A percentile compares a stretch with the other conserved stretches of the same genome.
Conservation (phyloP, 495 filamentous ascomycete genomes). For the Endocarpon pusillum region DNA sequence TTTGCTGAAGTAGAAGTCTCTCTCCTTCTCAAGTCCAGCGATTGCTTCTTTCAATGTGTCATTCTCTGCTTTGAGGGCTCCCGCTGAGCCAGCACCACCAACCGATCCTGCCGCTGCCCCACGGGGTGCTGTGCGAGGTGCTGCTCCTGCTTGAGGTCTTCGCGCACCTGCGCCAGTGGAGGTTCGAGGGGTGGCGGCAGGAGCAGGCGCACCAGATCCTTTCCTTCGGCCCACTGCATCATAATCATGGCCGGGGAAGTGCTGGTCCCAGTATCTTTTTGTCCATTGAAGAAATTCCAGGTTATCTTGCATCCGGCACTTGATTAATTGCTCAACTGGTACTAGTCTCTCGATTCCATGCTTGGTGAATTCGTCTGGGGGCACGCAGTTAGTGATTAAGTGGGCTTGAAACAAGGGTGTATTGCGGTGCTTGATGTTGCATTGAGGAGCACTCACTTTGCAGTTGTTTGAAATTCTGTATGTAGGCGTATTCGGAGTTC, state of each 20-base stretch:
- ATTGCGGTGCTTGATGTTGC: constrained; percentile 2
- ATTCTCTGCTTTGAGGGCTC: constrained; percentile 67
- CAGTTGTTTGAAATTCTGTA: constrained; percentile 93
- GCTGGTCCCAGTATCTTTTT: constrained; percentile 94
- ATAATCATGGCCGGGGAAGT: constrained; percentile 92
- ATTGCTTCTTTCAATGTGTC: constrained; percentile 70
- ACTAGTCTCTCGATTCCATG: constrained; percentile 76
- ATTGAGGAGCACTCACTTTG: constrained; percentile 50
- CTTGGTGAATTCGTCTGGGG: constrained; percentile 61
- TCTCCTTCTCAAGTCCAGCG: constrained; percentile 73
- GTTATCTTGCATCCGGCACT: constrained; percentile 99
- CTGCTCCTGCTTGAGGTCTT: constrained; percentile 48
- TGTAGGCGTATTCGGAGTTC: constrained; percentile 89
- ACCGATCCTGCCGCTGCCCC: constrained; percentile 30
- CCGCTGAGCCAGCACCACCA: constrained; percentile 34
- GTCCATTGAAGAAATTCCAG: constrained; percentile 96
- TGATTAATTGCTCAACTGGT: constrained; percentile 73
- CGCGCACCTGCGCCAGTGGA: constrained; percentile 37
- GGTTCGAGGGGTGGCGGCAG: constrained; percentile 22
- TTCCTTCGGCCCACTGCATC: constrained; percentile 76
- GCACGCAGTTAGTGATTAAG: constrained; percentile 4
- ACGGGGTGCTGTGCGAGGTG: constrained; percentile 24
- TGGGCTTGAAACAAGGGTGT: constrained; percentile 3
- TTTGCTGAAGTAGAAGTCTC: constrained; percentile 99
- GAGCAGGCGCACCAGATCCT: constrained; percentile 45